Evolutionary conservation across 805 yeast genomes (phyloP), one percentile per base, ranked within the genome.

Genomic region (Yueomyces sp.): DNA sequence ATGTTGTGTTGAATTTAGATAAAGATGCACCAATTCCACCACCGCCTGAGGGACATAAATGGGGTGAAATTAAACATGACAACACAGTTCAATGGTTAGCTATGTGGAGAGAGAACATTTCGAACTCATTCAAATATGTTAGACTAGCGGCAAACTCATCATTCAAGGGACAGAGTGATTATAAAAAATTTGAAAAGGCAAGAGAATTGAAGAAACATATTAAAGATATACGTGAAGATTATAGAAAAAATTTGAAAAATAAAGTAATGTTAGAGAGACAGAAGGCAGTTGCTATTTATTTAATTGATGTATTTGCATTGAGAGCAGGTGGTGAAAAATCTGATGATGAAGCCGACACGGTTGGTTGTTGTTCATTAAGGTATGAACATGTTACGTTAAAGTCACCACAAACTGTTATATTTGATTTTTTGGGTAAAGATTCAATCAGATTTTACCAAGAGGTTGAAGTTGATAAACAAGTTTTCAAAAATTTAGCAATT

Each of bases 321-420:
- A 84, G 97, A 81, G 96, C 96, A 1, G 96, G 96, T 60, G 96
- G 96, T 54, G 96, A 90, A 63, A 90, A 90, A 61, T 82, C 90
- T 8, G 97, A 90, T 3, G 97, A 90, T 52, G 96, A 88, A 59
- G 97, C 97, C 2, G 97, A 90, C 60, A 90, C 97, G 1, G 97
- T 90, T 39, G 97, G 97, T 39, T 90, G 97, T 64, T 90, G 97
- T 65, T 88, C 96, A 1, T 72, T 90, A 51, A 69, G 97, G 55
- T 88, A 68, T 56, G 97, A 88, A 60, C 97, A 88, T 63, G 74
- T 90, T 39, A 80, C 88, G 1, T 69, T 90, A 46, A 76, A 76
- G 51, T 95, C 95, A 2, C 96, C 96, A 6, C 77, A 77, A 51
- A 81, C 73, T 4, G 96, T 90, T 12, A 73, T 82, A 7, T 87